Conservation (phyloP, 1,284 basidiomycete species). For the Apiotrichum siamense region DNA sequence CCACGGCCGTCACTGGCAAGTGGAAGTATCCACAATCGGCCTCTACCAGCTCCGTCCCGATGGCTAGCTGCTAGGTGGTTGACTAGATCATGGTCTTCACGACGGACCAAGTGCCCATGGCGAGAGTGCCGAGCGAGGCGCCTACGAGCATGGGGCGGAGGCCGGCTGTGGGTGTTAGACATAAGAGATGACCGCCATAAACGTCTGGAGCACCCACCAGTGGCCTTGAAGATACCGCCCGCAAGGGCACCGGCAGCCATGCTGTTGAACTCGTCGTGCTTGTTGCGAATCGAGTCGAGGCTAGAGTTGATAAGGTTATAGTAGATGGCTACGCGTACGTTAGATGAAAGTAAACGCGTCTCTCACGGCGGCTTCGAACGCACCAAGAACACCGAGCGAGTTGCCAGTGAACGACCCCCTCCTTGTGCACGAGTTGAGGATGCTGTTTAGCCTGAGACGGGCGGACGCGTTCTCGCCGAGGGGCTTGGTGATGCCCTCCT, state of each 20-base stretch:
- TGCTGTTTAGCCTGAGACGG: conserved; percentile 89
- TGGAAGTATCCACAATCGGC: neutral
- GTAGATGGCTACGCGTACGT: conserved; percentile 62
- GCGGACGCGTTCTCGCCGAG: conserved; percentile 60
- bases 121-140: conserved; percentile 77
- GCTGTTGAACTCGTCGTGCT: conserved; percentile 85
- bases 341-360: neutral
- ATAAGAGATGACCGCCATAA: neutral
- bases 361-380: conserved; percentile 19
- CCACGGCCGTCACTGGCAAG: neutral
- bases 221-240: conserved; percentile 88
- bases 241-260: conserved; percentile 88
- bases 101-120: conserved; percentile 86
- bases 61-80: neutral
- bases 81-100: conserved; percentile 56
- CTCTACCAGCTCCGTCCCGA: neutral
- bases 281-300: conserved; percentile 79
- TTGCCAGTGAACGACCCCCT: conserved; percentile 97
- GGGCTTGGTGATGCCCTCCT: conserved; percentile 84
- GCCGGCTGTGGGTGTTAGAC: conserved; percentile 62
- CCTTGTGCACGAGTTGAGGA: conserved; percentile 93
- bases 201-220: conserved; percentile 61
- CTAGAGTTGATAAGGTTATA: conserved; percentile 96
- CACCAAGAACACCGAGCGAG: conserved; percentile 94
- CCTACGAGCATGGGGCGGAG: conserved; percentile 80